Evolutionary conservation across 371 early-diverging fungal species (phyloP).

Genomic region (Rhizopus sp.): DNA sequence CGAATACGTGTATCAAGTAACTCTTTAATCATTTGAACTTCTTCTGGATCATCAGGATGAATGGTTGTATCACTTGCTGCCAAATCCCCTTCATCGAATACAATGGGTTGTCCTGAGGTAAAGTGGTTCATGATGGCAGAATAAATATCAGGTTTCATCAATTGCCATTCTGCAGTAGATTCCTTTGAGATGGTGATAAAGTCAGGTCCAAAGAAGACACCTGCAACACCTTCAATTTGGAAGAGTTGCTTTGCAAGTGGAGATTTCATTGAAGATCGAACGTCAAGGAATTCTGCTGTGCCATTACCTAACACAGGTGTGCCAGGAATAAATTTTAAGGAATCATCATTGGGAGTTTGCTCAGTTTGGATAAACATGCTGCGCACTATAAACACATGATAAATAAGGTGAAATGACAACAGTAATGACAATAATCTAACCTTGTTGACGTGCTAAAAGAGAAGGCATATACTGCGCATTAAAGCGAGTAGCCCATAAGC

Average conservation of each 20-base stretch:
- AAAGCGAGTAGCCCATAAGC: not conserved
- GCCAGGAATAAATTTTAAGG: conserved; percentile 93
- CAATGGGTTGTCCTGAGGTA: conserved; percentile 79
- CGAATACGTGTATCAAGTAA: conserved; percentile 93
- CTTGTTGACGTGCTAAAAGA: conserved; percentile 29
- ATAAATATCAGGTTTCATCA: conserved; percentile 95
- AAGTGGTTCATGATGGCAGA: conserved; percentile 95
- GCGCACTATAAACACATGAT: conserved; percentile 48
- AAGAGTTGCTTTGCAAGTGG: conserved; percentile 90
- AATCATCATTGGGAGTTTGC: conserved; percentile 90
- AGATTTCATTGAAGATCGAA: conserved; percentile 77
- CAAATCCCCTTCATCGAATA: conserved; percentile 55
- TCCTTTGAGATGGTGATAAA: conserved; percentile 94
- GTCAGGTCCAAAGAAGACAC: conserved; percentile 90
- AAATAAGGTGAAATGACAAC: not conserved
- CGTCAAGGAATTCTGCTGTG: conserved; percentile 79
- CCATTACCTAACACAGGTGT: conserved; percentile 68
- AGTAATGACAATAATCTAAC: not conserved
- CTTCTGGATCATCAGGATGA: conserved; percentile 81
- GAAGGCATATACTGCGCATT: conserved; percentile 21
- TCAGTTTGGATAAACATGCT: conserved; percentile 97
- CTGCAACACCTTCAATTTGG: conserved; percentile 85
- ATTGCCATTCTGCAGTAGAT: conserved; percentile 82
- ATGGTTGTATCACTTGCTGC: conserved; percentile 71
- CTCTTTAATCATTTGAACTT: conserved; percentile 97